These are phyloP conservation scores for Tylopilus rubrobrunneus DNA, from an alignment of 768 basidiomycete genomes.

Conservation along the genomic window DNA sequence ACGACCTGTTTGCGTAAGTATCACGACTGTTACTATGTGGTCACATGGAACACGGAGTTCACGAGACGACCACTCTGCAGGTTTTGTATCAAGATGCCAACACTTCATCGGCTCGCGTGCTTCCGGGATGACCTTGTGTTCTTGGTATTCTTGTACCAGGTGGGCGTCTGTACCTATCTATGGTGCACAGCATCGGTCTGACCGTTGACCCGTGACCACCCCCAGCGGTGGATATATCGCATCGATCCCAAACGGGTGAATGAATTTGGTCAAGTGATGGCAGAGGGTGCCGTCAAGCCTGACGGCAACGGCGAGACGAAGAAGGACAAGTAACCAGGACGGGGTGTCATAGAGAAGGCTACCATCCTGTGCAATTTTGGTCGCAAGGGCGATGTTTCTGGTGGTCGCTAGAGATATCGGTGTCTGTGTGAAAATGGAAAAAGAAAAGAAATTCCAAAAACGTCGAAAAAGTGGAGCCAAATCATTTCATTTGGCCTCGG, in stretches of 20 bases:
- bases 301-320: conserved; percentile 47
- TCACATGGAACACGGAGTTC: conserved; percentile 15
- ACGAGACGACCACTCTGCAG: conserved; percentile 36
- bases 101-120: conserved; percentile 85
- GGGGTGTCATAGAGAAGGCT: conserved; percentile 2
- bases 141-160: conserved; percentile 90
- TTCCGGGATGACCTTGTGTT: conserved; percentile 92
- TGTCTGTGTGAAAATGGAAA: conserved; percentile 6
- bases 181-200: conserved; percentile 2
- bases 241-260: conserved; percentile 93
- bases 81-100: conserved; percentile 96
- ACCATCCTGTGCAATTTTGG: neutral
- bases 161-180: conserved; percentile 32
- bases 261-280: conserved; percentile 89
- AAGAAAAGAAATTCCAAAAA: too few relatives aligned
- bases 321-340: conserved; percentile 45
- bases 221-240: conserved; percentile 93
- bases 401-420: neutral
- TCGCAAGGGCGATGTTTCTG: neutral
- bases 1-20: conserved; percentile 86
- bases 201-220: conserved; percentile 15
- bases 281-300: conserved; percentile 39
- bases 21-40: conserved; percentile 11
- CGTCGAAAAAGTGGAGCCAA: neutral
- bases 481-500: neutral